Percentiles rank a stretch among this genome's conserved stretches.
These are phyloP conservation scores for Meyerozyma sp. DNA, from an alignment of 1,139 yeast genomes.

Conservation along the genomic window DNA sequence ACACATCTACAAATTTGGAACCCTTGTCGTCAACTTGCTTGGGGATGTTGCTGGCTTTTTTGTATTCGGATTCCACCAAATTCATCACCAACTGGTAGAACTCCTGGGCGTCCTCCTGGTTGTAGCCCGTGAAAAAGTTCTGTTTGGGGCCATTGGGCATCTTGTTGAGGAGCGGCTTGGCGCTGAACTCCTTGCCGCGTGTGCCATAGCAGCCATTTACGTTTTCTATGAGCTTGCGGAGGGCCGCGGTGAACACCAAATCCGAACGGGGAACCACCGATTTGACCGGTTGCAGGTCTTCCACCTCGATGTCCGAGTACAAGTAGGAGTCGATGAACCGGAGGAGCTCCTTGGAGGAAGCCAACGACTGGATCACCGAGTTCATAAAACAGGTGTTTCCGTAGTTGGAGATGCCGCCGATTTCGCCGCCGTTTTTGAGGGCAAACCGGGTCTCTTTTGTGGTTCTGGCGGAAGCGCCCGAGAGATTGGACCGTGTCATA, in stretches of 20 bases:
- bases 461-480: background rate
- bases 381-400: conserved; percentile 95
- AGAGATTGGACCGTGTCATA: conserved; percentile 1
- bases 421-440: conserved; percentile 56
- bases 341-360: conserved; percentile 62
- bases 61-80: conserved; percentile 64
- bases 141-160: conserved; percentile 80
- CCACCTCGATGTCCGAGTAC: conserved; percentile 19
- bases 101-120: conserved; percentile 94
- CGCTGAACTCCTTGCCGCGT: conserved; percentile 57
- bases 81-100: conserved; percentile 78
- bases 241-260: conserved; percentile 47
- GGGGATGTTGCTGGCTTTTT: conserved; percentile 12
- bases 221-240: conserved; percentile 45
- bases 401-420: conserved; percentile 84
- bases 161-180: conserved; percentile 56
- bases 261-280: conserved; percentile 28
- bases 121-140: conserved; percentile 72
- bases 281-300: conserved; percentile 18
- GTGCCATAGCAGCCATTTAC: conserved; percentile 55
- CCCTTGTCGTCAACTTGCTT: conserved; percentile 5
- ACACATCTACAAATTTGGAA: conserved; percentile 18
- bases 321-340: conserved; percentile 50
- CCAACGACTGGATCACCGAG: conserved; percentile 77
- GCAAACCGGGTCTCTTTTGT: conserved; percentile 32